Evolutionary conservation across 345 rosid genomes (phyloP), one percentile per base, ranked within the genome.

Genomic region (Camelina hispida): DNA sequence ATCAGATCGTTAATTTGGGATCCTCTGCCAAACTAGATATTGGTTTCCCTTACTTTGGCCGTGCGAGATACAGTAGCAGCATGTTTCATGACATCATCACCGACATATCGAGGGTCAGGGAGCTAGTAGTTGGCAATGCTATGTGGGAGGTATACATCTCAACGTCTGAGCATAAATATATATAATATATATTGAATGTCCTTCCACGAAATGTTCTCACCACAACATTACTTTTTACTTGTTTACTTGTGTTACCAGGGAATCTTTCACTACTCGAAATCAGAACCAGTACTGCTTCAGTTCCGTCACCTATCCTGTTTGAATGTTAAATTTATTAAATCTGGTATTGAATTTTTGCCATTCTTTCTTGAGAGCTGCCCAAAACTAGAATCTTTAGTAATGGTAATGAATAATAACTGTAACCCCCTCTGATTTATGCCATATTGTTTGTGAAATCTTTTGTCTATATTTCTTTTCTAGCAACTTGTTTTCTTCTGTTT

Each of bases 121-220:
- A 20, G 22, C 22, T 20, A 20, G 22, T 20, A 20, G 22, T 20
- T 20, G 22, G 3, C 16, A 1, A 4, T 37, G 1, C 0, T 16
- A 0, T 16, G 1, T 38, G 12, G 68, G 16, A 62, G 68, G 61
- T 70, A 70, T n/a, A 20, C 16, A 70, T 70, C 47, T 58, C 43
- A 8, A 44, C 4, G 2, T 30, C 17, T 69, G 9, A 69, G 65
- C 20, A 20, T 20, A 20, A 20, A 69, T 46, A 46, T 57, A n/a
- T n/a, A 32, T 32, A 32, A 20, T 20, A 20, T 20, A 20, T 20
- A 20, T 20, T 1, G 0, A 59, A 6, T 34, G 32, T 47, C 32
- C 5, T 47, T 34, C 16, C 35, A 9, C 66, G 22, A 20, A 20
- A 20, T 20, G 22, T 20, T 20, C 47, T 70, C 17, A 58, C 68